Percentiles rank a stretch among this genome's conserved stretches.
phyloP scores from a whole-genome alignment of 1,284 basidiomycete species.

The Cutaneotrichosporon daszewskae region DNA sequence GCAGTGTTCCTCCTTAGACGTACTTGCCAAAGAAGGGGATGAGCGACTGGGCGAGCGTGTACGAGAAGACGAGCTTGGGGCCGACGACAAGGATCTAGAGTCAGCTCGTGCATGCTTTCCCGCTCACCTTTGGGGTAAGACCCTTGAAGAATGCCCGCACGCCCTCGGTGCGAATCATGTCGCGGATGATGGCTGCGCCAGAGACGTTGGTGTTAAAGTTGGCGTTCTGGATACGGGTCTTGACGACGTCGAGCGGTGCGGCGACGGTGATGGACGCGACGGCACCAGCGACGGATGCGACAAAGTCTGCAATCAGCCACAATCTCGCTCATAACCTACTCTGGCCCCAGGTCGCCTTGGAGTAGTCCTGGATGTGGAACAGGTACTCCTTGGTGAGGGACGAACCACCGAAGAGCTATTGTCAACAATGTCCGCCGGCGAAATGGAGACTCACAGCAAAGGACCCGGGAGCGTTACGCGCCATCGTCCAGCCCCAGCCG shows the following conservation, averaged over 20 bases:
- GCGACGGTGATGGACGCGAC: conserved; percentile 94
- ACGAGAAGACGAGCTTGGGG: conserved; percentile 96
- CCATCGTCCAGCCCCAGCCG: conserved; percentile 99
- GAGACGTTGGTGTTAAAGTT: conserved; percentile 87
- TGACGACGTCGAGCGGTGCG: conserved; percentile 91
- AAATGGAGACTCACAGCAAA: conserved; percentile 66
- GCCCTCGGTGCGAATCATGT: conserved; percentile 85
- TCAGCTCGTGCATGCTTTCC: conserved; percentile 1
- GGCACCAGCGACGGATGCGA: conserved; percentile 88
- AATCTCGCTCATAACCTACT: conserved; percentile 47
- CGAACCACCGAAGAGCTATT: conserved; percentile 88
- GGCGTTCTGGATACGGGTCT: conserved; percentile 95
- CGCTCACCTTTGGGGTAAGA: conserved; percentile 77
- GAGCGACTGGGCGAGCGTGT: conserved; percentile 91
- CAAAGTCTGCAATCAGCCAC: conserved; percentile 56
- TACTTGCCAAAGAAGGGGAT: conserved; percentile 92
- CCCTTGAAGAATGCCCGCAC: conserved; percentile 90
- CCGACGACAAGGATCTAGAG: conserved; percentile 86
- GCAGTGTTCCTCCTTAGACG: conserved; percentile 35
- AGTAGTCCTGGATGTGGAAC: conserved; percentile 83
- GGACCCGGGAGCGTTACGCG: conserved; percentile 89
- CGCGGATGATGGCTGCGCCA: conserved; percentile 79
- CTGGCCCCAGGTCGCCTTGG: conserved; percentile 87
- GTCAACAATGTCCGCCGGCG: not conserved
- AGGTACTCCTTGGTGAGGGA: conserved; percentile 91